These are phyloP conservation scores for Trifolium dubium DNA, from an alignment of 306 rosid species.

Conservation along the genomic window DNA sequence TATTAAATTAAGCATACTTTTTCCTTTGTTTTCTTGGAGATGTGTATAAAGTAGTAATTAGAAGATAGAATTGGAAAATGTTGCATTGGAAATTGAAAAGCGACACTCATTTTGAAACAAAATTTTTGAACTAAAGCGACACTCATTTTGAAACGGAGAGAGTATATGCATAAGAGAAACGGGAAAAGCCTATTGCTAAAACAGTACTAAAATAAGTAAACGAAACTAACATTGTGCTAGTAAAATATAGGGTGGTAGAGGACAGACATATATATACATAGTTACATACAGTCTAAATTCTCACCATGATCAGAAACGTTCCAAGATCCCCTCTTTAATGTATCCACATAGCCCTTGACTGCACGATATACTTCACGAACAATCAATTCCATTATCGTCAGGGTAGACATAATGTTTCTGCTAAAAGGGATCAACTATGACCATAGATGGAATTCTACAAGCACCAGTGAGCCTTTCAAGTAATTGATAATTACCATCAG, in stretches of 20 bases:
- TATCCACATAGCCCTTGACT: constrained; percentile 59
- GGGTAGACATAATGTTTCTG: constrained; percentile 79
- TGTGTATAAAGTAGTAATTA: too few species aligned
- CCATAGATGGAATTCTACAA: constrained; percentile 66
- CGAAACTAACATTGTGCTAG: constrained; percentile 24
- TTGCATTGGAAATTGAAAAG: too few species aligned
- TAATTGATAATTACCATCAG: constrained; percentile 78
- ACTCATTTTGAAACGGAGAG: too few species aligned
- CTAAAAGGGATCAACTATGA: constrained; percentile 78
- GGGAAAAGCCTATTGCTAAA: constrained; percentile 13
- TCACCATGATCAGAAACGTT: constrained; percentile 56
- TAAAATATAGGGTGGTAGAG: constrained; percentile 12
- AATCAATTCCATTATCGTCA: constrained; percentile 69
- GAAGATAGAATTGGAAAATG: too few species aligned
- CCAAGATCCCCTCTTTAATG: constrained; percentile 53
- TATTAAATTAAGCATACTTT: too few species aligned
- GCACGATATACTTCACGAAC: constrained; percentile 81
- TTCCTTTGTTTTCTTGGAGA: too few species aligned
- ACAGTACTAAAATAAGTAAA: constrained; percentile 20
- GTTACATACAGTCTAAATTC: constrained; percentile 18
- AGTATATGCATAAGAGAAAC: constrained; percentile 8
- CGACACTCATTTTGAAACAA: too few species aligned
- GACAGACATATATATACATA: background rate
- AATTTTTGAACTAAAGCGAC: too few species aligned
- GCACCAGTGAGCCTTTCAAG: constrained; percentile 76